A percentile compares a stretch with the other conserved stretches of the same genome.
phyloP scores from a whole-genome alignment of 495 filamentous ascomycete genomes.

The Penicillium parvum region DNA sequence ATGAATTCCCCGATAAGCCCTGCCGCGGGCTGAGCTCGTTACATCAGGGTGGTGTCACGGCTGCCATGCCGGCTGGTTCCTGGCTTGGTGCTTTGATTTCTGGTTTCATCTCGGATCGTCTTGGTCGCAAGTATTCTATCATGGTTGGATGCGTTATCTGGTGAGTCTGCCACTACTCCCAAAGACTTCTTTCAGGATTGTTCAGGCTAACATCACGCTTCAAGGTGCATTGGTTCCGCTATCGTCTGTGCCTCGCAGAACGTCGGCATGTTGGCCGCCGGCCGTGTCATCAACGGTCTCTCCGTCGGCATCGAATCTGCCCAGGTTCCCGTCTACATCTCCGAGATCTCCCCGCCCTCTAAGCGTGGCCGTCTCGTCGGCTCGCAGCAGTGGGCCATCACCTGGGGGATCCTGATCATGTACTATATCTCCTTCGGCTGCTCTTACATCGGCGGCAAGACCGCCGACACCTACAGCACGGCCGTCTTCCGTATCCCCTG shows the following conservation, averaged over 20 bases:
- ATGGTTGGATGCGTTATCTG: slow-evolving; percentile 61
- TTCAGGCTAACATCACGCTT: background rate
- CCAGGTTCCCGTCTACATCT: slow-evolving; percentile 77
- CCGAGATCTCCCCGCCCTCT: slow-evolving; percentile 66
- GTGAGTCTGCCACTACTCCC: slow-evolving; percentile 28
- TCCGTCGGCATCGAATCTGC: slow-evolving; percentile 76
- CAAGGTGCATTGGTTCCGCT: slow-evolving; percentile 58
- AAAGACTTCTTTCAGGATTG: background rate
- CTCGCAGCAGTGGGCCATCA: slow-evolving; percentile 76
- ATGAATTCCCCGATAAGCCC: slow-evolving; percentile 36
- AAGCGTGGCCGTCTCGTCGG: slow-evolving; percentile 72
- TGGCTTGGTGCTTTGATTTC: slow-evolving; percentile 67
- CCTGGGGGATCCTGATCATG: slow-evolving; percentile 83
- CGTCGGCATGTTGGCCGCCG: slow-evolving; percentile 68
- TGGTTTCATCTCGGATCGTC: slow-evolving; percentile 60
- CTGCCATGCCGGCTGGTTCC: slow-evolving; percentile 72
- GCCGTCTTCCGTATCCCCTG: slow-evolving; percentile 70
- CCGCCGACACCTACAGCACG: slow-evolving; percentile 29
- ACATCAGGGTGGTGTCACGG: slow-evolving; percentile 58
- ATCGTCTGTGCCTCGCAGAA: slow-evolving; percentile 70
- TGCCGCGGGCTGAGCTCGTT: slow-evolving; percentile 48
- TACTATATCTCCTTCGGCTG: slow-evolving; percentile 76
- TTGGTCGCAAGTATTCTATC: slow-evolving; percentile 67
- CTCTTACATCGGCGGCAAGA: slow-evolving; percentile 51
- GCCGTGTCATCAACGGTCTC: slow-evolving; percentile 75